Evolutionary conservation across 225 moss, liverwort and hornwort species (phyloP), one percentile per base, ranked within the genome.

Genomic region (Bryum argenteum): DNA sequence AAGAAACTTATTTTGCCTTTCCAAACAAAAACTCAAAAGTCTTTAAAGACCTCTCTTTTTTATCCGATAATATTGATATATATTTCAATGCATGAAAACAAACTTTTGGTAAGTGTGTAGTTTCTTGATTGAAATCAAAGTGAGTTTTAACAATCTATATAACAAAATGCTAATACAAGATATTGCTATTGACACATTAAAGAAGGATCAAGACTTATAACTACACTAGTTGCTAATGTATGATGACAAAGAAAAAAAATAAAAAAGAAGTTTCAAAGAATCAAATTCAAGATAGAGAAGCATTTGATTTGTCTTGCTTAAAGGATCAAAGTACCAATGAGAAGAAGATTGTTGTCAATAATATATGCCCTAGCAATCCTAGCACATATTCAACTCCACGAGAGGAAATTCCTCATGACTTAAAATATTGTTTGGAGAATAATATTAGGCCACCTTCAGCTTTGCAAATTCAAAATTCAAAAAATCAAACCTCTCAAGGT

Each of bases 181-280:
- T 11, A 0, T 17, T 54, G 0, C 0, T 65, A 51, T 1, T 48
- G 54, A 14, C 15, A 14, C 11, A 52, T 14, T 0, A 15, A 75
- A 20, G 2, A 14, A 11, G 0, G 26, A 48, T 13, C 11, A 21
- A 61, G 0, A 41, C 1, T 7, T 50, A 72, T 10, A 33, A 13
- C 0, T 3, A 15, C 14, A 33, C 0, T 15, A 56, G 0, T 18
- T 50, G 3, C 21, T 67, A 67, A 76, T 56, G 62, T 71, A 76
- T 61, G 14, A 80, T 76, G 76, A 76, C 71, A 61, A 80, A 72
- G n/a, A 71, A 80, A 40, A 42, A 80, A 21, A 54, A 1, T 15
- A 67, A 56, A 22, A 76, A 48, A 22, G 0, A 8, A 76, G 61
- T 1, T 5, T 66, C n/a, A 26, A 80, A 67, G 0, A 67, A 61